Conservation (phyloP, 805 yeast genomes). For the Yarrowia sp. region DNA sequence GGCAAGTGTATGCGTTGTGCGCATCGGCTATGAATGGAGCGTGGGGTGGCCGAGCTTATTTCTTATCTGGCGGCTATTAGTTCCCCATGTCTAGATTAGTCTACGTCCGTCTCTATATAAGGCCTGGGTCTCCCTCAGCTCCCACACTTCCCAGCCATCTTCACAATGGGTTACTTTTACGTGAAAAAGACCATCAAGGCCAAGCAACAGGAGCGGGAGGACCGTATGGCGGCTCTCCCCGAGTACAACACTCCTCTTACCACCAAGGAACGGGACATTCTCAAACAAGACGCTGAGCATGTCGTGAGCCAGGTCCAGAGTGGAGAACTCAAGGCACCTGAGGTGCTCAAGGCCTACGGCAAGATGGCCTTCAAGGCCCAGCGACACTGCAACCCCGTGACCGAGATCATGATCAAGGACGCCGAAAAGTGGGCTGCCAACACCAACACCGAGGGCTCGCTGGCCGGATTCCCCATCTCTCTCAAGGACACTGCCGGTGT, state of each 20-base stretch:
- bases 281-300: conserved; percentile 53
- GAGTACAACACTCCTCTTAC: conserved; percentile 54
- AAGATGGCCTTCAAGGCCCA: conserved; percentile 71
- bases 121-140: neutral
- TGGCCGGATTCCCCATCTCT: conserved; percentile 70
- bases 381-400: conserved; percentile 60
- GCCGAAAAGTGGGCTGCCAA: conserved; percentile 68
- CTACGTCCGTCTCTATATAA: conserved; percentile 12
- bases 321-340: conserved; percentile 58
- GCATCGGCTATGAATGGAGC: conserved; percentile 23
- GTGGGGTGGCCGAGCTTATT: conserved; percentile 35
- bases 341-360: conserved; percentile 67
- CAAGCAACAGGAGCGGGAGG: conserved; percentile 50
- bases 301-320: conserved; percentile 56
- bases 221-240: conserved; percentile 50
- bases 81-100: conserved; percentile 12
- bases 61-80: conserved; percentile 38
- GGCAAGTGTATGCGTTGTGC: conserved; percentile 29
- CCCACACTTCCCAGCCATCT: conserved; percentile 7
- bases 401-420: conserved; percentile 69
- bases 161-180: conserved; percentile 40
- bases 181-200: conserved; percentile 43
- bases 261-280: conserved; percentile 49
- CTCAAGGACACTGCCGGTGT: conserved; percentile 64
- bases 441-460: conserved; percentile 62